These are phyloP conservation scores for Combretum micranthum DNA, from an alignment of 345 rosid species.

Conservation along the genomic window DNA sequence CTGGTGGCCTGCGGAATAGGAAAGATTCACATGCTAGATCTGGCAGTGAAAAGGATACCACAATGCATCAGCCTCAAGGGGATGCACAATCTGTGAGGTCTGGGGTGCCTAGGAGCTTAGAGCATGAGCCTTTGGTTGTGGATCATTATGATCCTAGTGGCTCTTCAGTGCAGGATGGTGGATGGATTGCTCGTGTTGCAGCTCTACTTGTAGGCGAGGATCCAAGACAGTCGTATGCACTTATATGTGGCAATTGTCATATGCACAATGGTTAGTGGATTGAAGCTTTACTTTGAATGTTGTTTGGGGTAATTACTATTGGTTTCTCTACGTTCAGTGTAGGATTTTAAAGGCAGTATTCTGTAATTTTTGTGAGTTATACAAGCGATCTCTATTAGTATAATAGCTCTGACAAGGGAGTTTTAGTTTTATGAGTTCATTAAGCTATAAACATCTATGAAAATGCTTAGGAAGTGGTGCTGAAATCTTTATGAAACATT, in stretches of 20 bases:
- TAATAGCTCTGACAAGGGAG: no score
- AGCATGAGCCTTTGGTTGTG: constrained; percentile 52
- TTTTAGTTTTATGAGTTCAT: no score
- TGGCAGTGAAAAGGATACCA: constrained; percentile 39
- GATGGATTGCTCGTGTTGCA: constrained; percentile 88
- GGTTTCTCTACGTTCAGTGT: neutral
- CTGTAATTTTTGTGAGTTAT: no score
- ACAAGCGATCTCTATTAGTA: no score
- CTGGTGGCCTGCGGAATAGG: constrained; percentile 69
- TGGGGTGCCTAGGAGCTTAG: constrained; percentile 31
- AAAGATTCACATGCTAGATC: constrained; percentile 44
- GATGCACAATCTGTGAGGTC: constrained; percentile 32
- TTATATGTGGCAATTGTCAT: constrained; percentile 89
- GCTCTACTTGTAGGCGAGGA: constrained; percentile 98
- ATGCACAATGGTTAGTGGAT: constrained; percentile 83
- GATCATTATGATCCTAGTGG: constrained; percentile 58
- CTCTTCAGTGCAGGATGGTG: constrained; percentile 43
- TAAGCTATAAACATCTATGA: no score
- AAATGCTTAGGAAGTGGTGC: no score
- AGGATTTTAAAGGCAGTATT: neutral
- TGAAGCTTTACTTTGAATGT: neutral
- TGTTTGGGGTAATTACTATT: neutral
- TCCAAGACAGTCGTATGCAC: constrained; percentile 84
- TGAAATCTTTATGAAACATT: no score
- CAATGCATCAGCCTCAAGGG: constrained; percentile 30